A percentile compares a stretch with the other conserved stretches of the same genome.
Evolutionary conservation across 2,329 filamentous ascomycete species (phyloP).

Genomic region (Colletotrichum sp.): DNA sequence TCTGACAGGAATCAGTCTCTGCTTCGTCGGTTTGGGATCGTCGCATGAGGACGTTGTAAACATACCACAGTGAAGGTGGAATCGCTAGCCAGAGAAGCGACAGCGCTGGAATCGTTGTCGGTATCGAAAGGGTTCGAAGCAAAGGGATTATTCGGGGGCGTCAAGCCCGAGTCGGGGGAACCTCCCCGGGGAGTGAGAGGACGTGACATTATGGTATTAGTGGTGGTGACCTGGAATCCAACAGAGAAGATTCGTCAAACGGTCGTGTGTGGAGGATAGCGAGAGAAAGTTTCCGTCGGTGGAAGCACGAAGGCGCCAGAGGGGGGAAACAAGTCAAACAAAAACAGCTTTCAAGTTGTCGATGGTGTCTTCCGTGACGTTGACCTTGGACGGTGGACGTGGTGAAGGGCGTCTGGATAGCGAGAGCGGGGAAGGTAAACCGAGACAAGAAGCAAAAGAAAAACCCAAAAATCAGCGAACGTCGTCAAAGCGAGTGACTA

Average conservation of each 20-base stretch:
- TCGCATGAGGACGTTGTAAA: background rate
- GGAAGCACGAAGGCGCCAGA: background rate
- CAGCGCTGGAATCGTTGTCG: conserved; percentile 21
- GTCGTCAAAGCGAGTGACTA: conserved; percentile 6
- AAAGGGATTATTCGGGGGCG: conserved; percentile 20
- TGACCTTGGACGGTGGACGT: background rate
- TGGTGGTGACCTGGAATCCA: background rate
- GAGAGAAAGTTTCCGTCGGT: background rate
- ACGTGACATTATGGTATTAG: conserved; percentile 15
- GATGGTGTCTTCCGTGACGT: background rate
- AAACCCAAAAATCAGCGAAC: background rate
- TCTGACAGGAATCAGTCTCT: conserved; percentile 1
- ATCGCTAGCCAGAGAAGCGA: conserved; percentile 18
- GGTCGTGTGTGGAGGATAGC: background rate
- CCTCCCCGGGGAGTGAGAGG: conserved; percentile 2
- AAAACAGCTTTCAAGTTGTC: background rate
- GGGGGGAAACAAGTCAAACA: background rate
- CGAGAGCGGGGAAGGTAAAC: background rate
- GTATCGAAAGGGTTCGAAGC: conserved; percentile 23
- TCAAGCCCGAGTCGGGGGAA: conserved; percentile 3
- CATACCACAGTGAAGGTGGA: conserved; percentile 24
- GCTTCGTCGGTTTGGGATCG: background rate
- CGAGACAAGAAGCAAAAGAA: background rate
- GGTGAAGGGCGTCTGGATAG: background rate
- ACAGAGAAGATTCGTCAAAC: background rate